Percentiles rank a stretch among this genome's conserved stretches.
Evolutionary conservation across 208 protist genomes (phyloP).

Genomic region (Trypanosoma mega): DNA sequence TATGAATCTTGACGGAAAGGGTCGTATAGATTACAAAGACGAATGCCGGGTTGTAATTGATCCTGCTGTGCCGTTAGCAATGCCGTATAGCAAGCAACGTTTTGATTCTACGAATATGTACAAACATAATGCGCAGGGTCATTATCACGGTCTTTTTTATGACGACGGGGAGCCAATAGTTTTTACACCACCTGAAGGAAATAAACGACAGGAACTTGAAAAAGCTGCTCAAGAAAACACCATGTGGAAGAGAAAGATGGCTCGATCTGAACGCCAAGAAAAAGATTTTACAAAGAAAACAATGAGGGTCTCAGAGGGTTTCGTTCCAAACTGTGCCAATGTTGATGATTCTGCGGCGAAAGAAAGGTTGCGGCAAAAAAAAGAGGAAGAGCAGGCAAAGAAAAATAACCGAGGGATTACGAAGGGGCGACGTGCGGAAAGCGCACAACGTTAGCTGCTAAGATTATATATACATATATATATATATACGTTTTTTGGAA

Average conservation of each 20-base stretch:
- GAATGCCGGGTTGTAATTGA: conserved; percentile 62
- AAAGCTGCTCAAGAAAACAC: conserved; percentile 27
- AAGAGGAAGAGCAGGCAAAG: conserved; percentile 13
- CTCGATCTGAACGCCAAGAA: conserved; percentile 16
- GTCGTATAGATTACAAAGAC: conserved; percentile 10
- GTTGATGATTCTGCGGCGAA: conserved; percentile 28
- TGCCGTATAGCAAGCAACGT: conserved; percentile 50
- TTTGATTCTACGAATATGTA: conserved; percentile 34
- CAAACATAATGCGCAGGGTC: conserved; percentile 27
- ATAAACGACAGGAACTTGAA: conserved; percentile 67
- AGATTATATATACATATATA: too few relatives aligned
- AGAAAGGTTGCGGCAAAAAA: conserved; percentile 22
- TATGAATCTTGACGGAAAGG: neutral
- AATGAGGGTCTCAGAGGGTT: conserved; percentile 61
- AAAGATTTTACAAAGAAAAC: conserved; percentile 30
- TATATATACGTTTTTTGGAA: neutral
- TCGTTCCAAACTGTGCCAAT: conserved; percentile 75
- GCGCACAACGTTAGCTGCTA: too few relatives aligned
- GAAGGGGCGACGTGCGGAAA: too few relatives aligned
- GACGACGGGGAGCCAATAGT: conserved; percentile 50
- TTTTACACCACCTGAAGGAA: conserved; percentile 58
- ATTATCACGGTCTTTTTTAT: conserved; percentile 80
- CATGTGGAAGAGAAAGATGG: conserved; percentile 25
- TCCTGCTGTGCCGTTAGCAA: conserved; percentile 54
- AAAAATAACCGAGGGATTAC: neutral